A percentile compares a stretch with the other conserved stretches of the same genome.
These are phyloP conservation scores for Stagonosporopsis tanaceti DNA, from an alignment of 2,329 filamentous ascomycete species.

Conservation along the genomic window DNA sequence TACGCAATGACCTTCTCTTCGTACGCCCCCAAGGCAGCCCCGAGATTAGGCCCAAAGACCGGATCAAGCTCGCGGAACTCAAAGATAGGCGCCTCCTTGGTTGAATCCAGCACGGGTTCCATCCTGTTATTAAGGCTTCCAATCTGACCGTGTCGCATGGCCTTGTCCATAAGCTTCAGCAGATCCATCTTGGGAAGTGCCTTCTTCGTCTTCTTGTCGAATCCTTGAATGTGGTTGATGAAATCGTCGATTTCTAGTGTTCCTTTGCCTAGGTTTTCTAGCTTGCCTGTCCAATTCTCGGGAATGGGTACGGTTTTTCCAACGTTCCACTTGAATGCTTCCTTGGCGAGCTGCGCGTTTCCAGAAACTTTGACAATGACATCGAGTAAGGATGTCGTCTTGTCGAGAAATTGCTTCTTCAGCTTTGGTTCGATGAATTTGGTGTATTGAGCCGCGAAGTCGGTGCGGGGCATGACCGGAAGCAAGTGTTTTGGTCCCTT, in stretches of 20 bases:
- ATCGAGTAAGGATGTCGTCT: slow-evolving; percentile 18
- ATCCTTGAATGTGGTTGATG: slow-evolving; percentile 20
- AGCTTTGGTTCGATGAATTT: slow-evolving; percentile 21
- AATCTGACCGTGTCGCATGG: slow-evolving; percentile 18
- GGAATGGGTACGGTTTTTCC: not conserved
- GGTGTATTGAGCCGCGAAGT: slow-evolving; percentile 22
- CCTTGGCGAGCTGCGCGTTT: slow-evolving; percentile 10
- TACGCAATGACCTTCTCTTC: slow-evolving; percentile 11
- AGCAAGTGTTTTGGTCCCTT: slow-evolving; percentile 20
- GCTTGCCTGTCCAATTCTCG: not conserved
- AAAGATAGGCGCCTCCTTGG: not conserved
- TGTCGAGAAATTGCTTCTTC: slow-evolving; percentile 13
- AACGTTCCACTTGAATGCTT: slow-evolving; percentile 1
- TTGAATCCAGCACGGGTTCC: slow-evolving; percentile 3
- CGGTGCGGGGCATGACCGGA: slow-evolving; percentile 23
- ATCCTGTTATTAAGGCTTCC: slow-evolving; percentile 17
- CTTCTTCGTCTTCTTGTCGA: slow-evolving; percentile 16
- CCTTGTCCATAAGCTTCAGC: slow-evolving; percentile 23
- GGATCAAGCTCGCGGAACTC: slow-evolving; percentile 7
- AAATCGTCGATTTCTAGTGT: slow-evolving; percentile 21
- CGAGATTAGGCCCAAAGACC: not conserved
- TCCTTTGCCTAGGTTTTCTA: not conserved
- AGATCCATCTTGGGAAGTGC: slow-evolving; percentile 15
- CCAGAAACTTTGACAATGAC: slow-evolving; percentile 15
- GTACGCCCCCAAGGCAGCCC: slow-evolving; percentile 6